Evolutionary conservation across 345 rosid genomes (phyloP), one percentile per base, ranked within the genome.

Genomic region (Trapa bicornis): DNA sequence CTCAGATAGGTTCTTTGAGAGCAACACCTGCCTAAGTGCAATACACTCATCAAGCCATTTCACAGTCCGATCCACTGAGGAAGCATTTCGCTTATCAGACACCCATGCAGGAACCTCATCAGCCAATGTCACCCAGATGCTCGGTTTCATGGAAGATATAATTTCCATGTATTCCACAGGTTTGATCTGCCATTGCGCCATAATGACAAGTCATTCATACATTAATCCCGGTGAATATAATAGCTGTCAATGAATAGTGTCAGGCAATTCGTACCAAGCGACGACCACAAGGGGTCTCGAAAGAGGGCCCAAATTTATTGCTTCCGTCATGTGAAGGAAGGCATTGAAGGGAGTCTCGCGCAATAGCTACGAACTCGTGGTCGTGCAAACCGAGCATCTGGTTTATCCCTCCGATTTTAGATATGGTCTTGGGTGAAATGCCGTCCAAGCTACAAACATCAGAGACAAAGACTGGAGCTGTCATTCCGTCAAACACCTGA

Each of bases 31-130:
- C 78, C 70, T 77, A 68, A 70, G 52, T 0, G 77, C 73, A 38
- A 89, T 70, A 87, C 96, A 89, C 45, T 83, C 86, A 73, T 89
- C 92, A 32, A 89, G 87, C 96, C 96, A 89, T 64, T 76, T 83
- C 64, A 89, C 14, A 47, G 92, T 86, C 53, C 96, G 80, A 73
- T 85, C 88, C 37, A 89, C 92, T 0, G 92, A 85, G 69, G 70
- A 68, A 68, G 15, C 77, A 76, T 85, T 85, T 75, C 96, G 84
- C 67, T 83, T 83, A 39, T 75, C 78, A 62, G 88, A 78, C 29
- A 77, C 92, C 88, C 86, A 85, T 9, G 80, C 84, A 70, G 92
- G 90, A 47, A 85, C 92, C 78, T 89, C 96, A 77, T 89, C 92
- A 32, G 92, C 90, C 82, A 86, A 78, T 70, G 84, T 78, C 48